Evolutionary conservation across 495 filamentous ascomycete genomes (phyloP).

Genomic region (Chaetomium fimeti): DNA sequence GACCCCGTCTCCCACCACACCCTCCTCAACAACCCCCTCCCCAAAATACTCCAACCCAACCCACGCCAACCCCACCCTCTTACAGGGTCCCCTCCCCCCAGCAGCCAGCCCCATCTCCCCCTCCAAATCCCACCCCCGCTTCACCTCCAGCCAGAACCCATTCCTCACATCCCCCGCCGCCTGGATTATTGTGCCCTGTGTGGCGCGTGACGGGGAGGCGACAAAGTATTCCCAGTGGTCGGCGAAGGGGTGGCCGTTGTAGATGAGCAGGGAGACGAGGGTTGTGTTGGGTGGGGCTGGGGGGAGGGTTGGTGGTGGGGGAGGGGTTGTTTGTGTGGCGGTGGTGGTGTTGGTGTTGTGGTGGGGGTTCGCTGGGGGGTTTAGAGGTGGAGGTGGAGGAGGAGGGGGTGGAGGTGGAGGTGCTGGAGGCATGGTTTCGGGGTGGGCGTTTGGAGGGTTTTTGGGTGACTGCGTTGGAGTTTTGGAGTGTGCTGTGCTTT

Average conservation of each 20-base stretch:
- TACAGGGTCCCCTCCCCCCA: background rate
- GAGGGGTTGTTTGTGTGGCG: background rate
- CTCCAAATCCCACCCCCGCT: constrained; percentile 11
- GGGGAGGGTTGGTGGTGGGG: background rate
- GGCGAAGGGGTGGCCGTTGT: constrained; percentile 23
- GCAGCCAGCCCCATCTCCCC: background rate
- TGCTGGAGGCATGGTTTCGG: background rate
- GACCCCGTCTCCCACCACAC: background rate
- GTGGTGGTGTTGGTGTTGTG: background rate
- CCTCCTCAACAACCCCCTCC: background rate
- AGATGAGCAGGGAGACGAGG: constrained; percentile 17
- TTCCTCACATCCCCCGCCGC: constrained; percentile 12
- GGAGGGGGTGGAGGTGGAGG: background rate
- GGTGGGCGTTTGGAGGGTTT: background rate
- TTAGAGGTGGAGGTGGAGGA: background rate
- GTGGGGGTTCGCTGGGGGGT: background rate
- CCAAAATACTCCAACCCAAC: background rate
- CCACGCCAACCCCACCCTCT: constrained; percentile 16
- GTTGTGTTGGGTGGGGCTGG: background rate
- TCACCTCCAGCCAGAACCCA: constrained; percentile 18
- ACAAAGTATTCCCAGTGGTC: constrained; percentile 25
- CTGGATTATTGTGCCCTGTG: background rate
- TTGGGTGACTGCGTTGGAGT: constrained; percentile 15
- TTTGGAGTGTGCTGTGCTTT: too few species aligned
- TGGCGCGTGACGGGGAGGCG: background rate